Base-by-base conservation (phyloP, 257 asterid species). In the Mitragyna speciosa region DNA sequence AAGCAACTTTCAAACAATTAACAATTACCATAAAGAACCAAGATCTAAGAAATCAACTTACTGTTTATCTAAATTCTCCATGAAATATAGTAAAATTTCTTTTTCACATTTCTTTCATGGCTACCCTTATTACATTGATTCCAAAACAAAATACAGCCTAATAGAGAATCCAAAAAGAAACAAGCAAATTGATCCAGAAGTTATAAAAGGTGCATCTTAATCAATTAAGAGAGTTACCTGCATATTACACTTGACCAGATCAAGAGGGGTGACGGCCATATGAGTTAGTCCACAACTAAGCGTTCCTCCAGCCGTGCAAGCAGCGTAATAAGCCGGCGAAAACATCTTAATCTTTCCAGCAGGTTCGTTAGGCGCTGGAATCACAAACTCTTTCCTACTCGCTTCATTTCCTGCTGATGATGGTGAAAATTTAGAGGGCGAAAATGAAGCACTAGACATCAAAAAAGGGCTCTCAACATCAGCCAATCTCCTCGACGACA, bases 221-320 rank as follows among this genome's bases (percentile, higher is more conserved):
- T 20, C 2, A 2, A 43, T 26, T 7, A 4, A 73, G 64, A 30
- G 45, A 41, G 52, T 45, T 28, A 93, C 98, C 97, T 93, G 98
- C 98, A 94, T 94, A 69, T 92, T 92, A 84, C 98, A 94, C 89
- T 94, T 94, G 92, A 94, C 89, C 33, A 94, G 81, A 89, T 94
- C 98, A 58, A 94, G 96, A 19, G 98, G 98, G 24, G 98, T 94
- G 65, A 89, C 92, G 22, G 97, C 87, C 85, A 77, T 86, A 86
- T 94, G 98, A 78, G 98, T 92, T 58, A 85, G 80, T 20, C 98
- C 98, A 76, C 97, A 92, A 75, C 97, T 79, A 77, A 92, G 56
- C 19, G 82, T 73, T 52, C 98, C 98, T 4, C 89, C 98, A 22
- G 78, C 75, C 8, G 96, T 78, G 82, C 93, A 94, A 17, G 93